Conservation (phyloP, 208 protist species). For the Leishmania aethiopica region DNA sequence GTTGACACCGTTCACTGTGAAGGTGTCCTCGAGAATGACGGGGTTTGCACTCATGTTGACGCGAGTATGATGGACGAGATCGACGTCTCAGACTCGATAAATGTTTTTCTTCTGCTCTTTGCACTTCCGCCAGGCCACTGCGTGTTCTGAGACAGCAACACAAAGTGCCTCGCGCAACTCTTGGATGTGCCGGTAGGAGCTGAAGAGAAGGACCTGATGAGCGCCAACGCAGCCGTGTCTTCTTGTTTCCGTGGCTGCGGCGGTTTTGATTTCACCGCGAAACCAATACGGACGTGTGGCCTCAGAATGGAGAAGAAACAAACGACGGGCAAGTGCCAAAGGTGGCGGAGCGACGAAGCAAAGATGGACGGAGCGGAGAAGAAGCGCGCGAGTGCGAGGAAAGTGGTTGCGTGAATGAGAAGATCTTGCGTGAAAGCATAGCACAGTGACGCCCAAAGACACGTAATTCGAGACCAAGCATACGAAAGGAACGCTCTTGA, state of each 20-base stretch:
- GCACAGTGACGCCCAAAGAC: background rate
- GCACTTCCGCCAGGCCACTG: background rate
- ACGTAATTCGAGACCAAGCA: background rate
- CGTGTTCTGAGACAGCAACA: background rate
- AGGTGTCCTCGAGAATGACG: conserved; percentile 91
- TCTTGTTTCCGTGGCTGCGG: background rate
- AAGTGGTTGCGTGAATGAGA: background rate
- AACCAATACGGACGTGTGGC: background rate
- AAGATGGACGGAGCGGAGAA: background rate
- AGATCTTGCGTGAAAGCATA: background rate
- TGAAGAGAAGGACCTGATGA: background rate
- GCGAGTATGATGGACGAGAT: conserved; percentile 4
- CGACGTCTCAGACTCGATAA: background rate
- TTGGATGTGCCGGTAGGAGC: background rate
- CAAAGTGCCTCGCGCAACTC: background rate
- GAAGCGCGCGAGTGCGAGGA: background rate
- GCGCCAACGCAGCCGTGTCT: background rate
- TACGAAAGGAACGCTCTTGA: background rate
- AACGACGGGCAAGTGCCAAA: background rate
- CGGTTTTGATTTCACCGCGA: background rate
- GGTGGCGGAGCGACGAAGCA: background rate
- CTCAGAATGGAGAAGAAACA: background rate
- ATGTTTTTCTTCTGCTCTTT: background rate
- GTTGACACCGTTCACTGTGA: conserved; percentile 83
- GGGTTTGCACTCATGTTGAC: conserved; percentile 58